These are phyloP conservation scores for Styphnolobium japonicum DNA, from an alignment of 306 rosid species.

Conservation along the genomic window DNA sequence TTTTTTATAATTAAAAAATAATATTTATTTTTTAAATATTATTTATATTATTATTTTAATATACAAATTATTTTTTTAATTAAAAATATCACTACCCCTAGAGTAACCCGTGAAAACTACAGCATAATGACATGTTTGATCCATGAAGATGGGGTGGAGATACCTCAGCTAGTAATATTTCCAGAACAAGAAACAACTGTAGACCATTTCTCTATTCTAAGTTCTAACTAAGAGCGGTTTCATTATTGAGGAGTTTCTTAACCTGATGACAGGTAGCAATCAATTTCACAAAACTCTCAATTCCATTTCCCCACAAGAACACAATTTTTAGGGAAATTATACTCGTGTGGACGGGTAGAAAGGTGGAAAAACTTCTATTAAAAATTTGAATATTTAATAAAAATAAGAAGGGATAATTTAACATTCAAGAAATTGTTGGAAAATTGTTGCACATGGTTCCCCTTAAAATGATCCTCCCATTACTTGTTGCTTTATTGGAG, in stretches of 20 bases:
- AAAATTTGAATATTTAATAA: background rate
- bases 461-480: no score
- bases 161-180: background rate
- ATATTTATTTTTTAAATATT: no score
- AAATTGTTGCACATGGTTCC: background rate
- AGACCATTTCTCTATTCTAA: background rate
- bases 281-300: background rate
- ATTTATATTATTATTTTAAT: no score
- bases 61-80: no score
- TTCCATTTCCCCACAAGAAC: background rate
- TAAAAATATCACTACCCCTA: no score
- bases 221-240: background rate
- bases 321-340: background rate
- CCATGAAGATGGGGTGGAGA: background rate
- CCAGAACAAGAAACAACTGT: background rate
- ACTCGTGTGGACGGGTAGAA: background rate
- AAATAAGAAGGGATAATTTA: background rate
- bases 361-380: background rate
- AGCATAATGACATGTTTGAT: constrained; percentile 8
- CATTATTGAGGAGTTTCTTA: background rate
- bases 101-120: no score
- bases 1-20: no score
- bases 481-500: no score
- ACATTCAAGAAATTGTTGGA: background rate
- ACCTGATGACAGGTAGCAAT: background rate